A percentile compares a stretch with the other conserved stretches of the same genome.
Conservation (phyloP, 2,329 filamentous ascomycete species). For the Fusarium staphyleae region DNA sequence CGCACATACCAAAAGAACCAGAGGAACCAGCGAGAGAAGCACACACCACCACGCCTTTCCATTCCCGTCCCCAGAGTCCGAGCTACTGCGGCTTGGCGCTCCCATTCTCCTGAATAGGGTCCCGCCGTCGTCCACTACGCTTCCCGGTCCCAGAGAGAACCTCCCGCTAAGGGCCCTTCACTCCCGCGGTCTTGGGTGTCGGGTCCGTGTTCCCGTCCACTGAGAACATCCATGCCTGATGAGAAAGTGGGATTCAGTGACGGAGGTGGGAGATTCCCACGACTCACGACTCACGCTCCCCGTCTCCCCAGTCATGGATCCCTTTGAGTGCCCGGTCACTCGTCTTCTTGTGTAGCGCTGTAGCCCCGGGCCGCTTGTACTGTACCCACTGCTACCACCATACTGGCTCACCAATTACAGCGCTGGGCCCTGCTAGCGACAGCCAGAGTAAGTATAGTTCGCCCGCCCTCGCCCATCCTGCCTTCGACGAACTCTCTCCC, state of each 20-base stretch:
- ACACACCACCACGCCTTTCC: conserved; percentile 31
- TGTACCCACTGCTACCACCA: conserved; percentile 41
- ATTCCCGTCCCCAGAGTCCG: conserved; percentile 36
- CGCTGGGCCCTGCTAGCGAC: conserved; percentile 35
- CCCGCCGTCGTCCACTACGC: conserved; percentile 9
- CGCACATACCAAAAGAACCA: conserved; percentile 15
- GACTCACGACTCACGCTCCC: conserved; percentile 9
- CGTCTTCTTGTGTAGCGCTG: conserved; percentile 31
- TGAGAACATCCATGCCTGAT: too few relatives aligned
- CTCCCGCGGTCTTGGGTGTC: not conserved
- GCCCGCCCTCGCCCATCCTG: conserved; percentile 33
- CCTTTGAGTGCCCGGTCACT: too few relatives aligned
- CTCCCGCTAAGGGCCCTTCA: not conserved
- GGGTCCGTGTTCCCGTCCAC: not conserved
- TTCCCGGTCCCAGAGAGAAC: conserved; percentile 23
- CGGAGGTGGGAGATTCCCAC: conserved; percentile 4
- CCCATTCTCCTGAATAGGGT: conserved; percentile 22
- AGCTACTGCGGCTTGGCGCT: conserved; percentile 29
- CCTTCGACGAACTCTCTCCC: conserved; percentile 22
- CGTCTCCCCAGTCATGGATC: conserved; percentile 15
- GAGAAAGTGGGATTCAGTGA: not conserved
- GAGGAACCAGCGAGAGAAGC: conserved; percentile 27
- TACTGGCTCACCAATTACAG: conserved; percentile 26
- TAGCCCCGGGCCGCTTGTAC: conserved; percentile 40
- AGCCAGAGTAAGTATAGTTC: conserved; percentile 36